phyloP scores from a whole-genome alignment of 1,284 basidiomycete genomes.

The Austroboletus niveus region DNA sequence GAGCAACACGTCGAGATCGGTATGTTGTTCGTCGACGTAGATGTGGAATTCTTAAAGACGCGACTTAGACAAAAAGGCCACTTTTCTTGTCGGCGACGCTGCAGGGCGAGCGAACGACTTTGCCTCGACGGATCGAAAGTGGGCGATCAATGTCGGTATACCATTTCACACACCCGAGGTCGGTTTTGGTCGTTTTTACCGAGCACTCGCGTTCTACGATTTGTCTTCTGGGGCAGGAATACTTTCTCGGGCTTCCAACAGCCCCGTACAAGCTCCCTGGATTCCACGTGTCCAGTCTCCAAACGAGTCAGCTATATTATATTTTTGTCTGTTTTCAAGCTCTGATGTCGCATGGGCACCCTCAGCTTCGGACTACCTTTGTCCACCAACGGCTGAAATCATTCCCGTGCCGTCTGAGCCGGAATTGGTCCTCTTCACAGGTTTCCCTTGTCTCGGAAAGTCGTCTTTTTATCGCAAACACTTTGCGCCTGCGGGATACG shows the following conservation, averaged over 20 bases:
- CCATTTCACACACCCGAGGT: slow-evolving; percentile 72
- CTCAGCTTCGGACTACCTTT: slow-evolving; percentile 61
- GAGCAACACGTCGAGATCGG: slow-evolving; percentile 65
- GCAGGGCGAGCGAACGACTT: slow-evolving; percentile 78
- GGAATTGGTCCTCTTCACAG: slow-evolving; percentile 84
- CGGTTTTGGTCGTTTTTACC: slow-evolving; percentile 3
- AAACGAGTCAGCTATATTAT: slow-evolving; percentile 35
- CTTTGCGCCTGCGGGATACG: slow-evolving; percentile 70
- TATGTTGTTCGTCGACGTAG: slow-evolving; percentile 30
- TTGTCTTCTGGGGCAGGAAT: slow-evolving; percentile 53
- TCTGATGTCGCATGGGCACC: slow-evolving; percentile 1
- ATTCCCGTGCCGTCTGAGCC: slow-evolving; percentile 12
- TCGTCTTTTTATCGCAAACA: slow-evolving; percentile 73
- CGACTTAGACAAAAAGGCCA: slow-evolving; percentile 55
- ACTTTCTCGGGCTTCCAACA: slow-evolving; percentile 63
- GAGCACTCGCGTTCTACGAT: not conserved
- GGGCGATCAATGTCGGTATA: slow-evolving; percentile 75
- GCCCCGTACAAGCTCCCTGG: slow-evolving; percentile 51
- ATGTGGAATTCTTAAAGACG: too few relatives aligned
- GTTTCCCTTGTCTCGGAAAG: slow-evolving; percentile 87
- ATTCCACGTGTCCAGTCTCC: slow-evolving; percentile 56
- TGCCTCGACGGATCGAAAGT: slow-evolving; percentile 81
- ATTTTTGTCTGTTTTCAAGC: not conserved
- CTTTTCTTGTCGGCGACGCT: slow-evolving; percentile 89
- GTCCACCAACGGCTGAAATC: slow-evolving; percentile 41